A percentile compares a stretch with the other conserved stretches of the same genome.
These are phyloP conservation scores for Cajanus cajan DNA, from an alignment of 306 rosid species.

Conservation along the genomic window DNA sequence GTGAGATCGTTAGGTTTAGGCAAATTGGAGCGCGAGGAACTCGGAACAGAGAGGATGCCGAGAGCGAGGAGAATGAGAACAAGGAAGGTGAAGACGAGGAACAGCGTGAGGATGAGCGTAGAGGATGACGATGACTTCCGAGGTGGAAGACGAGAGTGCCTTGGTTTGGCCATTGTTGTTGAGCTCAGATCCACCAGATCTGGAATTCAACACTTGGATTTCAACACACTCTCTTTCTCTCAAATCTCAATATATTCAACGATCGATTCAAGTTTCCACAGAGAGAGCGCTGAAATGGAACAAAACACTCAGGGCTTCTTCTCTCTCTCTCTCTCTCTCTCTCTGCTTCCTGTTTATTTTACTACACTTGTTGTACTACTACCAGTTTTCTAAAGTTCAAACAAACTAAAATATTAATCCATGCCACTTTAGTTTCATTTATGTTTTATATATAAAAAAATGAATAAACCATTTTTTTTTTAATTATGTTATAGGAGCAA, in stretches of 20 bases:
- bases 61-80: conserved; percentile 83
- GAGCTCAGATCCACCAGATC: conserved; percentile 29
- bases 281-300: too few relatives aligned
- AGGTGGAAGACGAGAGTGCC: conserved; percentile 57
- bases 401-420: background rate
- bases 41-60: conserved; percentile 86
- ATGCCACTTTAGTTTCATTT: background rate
- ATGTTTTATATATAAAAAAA: too few relatives aligned
- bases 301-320: too few relatives aligned
- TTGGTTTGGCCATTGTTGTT: conserved; percentile 66
- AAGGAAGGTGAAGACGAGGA: conserved; percentile 73
- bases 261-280: too few relatives aligned
- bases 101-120: conserved; percentile 60
- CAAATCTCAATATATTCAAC: background rate
- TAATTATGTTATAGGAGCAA: too few relatives aligned
- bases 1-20: conserved; percentile 81
- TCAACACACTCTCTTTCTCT: background rate
- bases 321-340: too few relatives aligned
- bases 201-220: background rate
- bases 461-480: too few relatives aligned
- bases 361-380: background rate
- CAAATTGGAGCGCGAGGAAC: conserved; percentile 44
- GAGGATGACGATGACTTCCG: conserved; percentile 60
- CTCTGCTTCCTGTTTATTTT: background rate
- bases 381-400: too few relatives aligned